Percentiles rank a stretch among this genome's conserved stretches.
Conservation (phyloP, 2,329 filamentous ascomycete species). For the Sporothrix dimorphospora region DNA sequence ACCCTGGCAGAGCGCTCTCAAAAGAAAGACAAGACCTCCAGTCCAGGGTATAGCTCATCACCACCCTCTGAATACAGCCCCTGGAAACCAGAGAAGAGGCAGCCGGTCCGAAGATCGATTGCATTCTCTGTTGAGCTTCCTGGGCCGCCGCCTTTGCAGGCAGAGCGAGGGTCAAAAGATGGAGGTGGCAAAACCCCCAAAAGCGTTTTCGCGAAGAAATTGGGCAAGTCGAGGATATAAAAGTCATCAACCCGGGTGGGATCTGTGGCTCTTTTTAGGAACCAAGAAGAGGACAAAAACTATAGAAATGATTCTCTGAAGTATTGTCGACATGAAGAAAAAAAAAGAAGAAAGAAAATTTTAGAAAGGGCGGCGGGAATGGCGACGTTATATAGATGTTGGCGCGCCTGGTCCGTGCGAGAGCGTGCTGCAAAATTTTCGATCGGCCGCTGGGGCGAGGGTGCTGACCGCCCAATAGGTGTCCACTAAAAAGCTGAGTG, state of each 20-base stretch:
- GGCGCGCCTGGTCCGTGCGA: constrained; percentile 25
- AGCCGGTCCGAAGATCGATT: background rate
- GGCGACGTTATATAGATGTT: constrained; percentile 48
- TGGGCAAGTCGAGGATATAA: constrained; percentile 69
- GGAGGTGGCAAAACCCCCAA: constrained; percentile 51
- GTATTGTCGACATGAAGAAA: constrained; percentile 66
- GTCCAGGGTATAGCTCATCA: constrained; percentile 90
- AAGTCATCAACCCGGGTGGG: constrained; percentile 92
- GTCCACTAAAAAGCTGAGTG: background rate
- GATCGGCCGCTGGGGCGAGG: background rate
- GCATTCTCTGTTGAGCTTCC: constrained; percentile 20
- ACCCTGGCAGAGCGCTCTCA: constrained; percentile 72
- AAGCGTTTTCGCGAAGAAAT: constrained; percentile 30
- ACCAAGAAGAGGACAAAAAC: constrained; percentile 91
- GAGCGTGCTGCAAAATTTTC: constrained; percentile 13
- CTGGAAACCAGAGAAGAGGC: constrained; percentile 32
- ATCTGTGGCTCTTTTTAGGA: constrained; percentile 91
- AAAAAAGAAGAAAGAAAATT: constrained; percentile 48
- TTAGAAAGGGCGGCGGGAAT: constrained; percentile 40
- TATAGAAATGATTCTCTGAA: constrained; percentile 97
- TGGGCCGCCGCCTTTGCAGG: constrained; percentile 64
- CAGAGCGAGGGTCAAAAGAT: constrained; percentile 69
- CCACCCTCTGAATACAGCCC: constrained; percentile 76
- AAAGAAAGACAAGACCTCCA: constrained; percentile 65
- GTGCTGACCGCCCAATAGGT: constrained; percentile 3